These are phyloP conservation scores for Porcisia hertigi DNA, from an alignment of 208 protist species.

Conservation along the genomic window DNA sequence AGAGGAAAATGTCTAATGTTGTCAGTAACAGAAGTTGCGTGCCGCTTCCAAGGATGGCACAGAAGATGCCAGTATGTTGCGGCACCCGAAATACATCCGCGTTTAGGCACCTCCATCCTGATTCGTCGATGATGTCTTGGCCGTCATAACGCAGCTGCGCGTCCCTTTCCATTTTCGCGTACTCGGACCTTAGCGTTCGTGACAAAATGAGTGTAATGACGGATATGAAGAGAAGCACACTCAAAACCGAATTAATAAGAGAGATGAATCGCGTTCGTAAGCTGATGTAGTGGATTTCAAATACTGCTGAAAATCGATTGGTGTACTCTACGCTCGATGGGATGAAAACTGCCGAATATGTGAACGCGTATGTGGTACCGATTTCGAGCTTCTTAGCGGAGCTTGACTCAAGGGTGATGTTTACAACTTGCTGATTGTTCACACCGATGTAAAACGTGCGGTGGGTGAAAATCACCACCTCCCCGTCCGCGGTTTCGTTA, in stretches of 20 bases:
- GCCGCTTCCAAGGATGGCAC: conserved; percentile 76
- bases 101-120: conserved; percentile 96
- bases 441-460: conserved; percentile 75
- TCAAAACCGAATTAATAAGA: conserved; percentile 93
- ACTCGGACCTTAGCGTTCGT: conserved; percentile 84
- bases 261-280: conserved; percentile 90
- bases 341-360: conserved; percentile 82
- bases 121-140: conserved; percentile 80
- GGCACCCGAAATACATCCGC: conserved; percentile 96
- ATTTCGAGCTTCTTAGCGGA: conserved; percentile 17
- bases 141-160: conserved; percentile 45
- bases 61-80: conserved; percentile 63
- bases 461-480: conserved; percentile 82
- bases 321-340: conserved; percentile 72
- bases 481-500: background rate
- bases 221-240: conserved; percentile 91
- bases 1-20: conserved; percentile 26
- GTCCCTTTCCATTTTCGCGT: conserved; percentile 71
- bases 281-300: conserved; percentile 85
- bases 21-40: conserved; percentile 43
- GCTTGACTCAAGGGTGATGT: conserved; percentile 61
- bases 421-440: conserved; percentile 67
- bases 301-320: conserved; percentile 92
- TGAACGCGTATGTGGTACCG: conserved; percentile 66
- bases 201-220: conserved; percentile 91